Evolutionary conservation across 2,329 filamentous ascomycete genomes (phyloP).

Genomic region (Capronia coronata): DNA sequence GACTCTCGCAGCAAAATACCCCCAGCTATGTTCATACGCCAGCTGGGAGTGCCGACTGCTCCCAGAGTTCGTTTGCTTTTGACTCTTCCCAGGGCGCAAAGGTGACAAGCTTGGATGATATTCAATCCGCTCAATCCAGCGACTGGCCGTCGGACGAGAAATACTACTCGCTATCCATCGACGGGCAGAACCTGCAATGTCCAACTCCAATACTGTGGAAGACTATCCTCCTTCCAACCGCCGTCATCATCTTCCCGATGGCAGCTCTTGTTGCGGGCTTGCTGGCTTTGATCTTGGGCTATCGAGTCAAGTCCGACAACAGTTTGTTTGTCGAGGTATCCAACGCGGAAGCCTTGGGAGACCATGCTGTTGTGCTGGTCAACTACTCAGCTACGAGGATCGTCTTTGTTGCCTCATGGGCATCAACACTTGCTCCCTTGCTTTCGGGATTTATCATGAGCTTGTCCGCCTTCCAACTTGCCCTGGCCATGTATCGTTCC

Average conservation of each 20-base stretch:
- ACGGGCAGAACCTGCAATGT: slow-evolving; percentile 7
- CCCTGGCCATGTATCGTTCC: slow-evolving; percentile 16
- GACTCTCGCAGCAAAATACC: slow-evolving; percentile 4
- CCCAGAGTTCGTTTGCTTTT: slow-evolving; percentile 10
- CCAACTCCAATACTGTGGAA: slow-evolving; percentile 13
- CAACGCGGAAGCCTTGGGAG: slow-evolving; percentile 7
- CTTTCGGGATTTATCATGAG: slow-evolving; percentile 26
- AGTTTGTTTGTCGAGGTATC: slow-evolving; percentile 16
- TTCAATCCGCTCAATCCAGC: slow-evolving; percentile 1
- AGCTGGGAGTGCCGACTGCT: slow-evolving; percentile 13
- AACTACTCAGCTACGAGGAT: slow-evolving; percentile 27
- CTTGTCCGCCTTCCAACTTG: slow-evolving; percentile 14
- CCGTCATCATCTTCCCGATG: slow-evolving; percentile 23
- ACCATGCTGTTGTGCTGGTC: slow-evolving; percentile 23
- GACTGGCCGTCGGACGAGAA: slow-evolving; percentile 19
- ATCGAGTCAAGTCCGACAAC: slow-evolving; percentile 18
- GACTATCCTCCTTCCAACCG: slow-evolving; percentile 20
- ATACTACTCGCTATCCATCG: slow-evolving; percentile 10
- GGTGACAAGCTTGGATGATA: slow-evolving; percentile 1
- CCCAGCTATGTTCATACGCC: slow-evolving; percentile 6
- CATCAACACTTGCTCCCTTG: slow-evolving; percentile 26
- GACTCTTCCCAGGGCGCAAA: slow-evolving; percentile 8
- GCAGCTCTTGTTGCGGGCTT: slow-evolving; percentile 20
- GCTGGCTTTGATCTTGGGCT: slow-evolving; percentile 24
- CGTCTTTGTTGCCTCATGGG: slow-evolving; percentile 24